Percentiles rank a stretch among this genome's conserved stretches.
These are phyloP conservation scores for Trametopsis cervina DNA, from an alignment of 768 basidiomycete genomes.

Conservation along the genomic window DNA sequence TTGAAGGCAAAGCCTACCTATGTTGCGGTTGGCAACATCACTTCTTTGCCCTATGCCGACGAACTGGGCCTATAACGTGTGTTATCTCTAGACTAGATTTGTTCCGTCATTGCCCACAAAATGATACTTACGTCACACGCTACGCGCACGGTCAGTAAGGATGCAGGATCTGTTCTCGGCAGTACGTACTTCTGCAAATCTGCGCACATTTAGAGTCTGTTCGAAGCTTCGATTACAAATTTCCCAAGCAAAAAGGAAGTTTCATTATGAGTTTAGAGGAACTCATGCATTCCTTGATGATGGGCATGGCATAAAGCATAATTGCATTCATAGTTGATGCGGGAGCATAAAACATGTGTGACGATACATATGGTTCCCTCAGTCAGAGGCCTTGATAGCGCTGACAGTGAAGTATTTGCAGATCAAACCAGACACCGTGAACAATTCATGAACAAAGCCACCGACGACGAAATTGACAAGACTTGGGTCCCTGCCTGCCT, in stretches of 20 bases:
- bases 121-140: no score
- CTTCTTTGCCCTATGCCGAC: constrained; percentile 74
- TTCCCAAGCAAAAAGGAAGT: no score
- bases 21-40: constrained; percentile 78
- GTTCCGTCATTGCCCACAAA: neutral
- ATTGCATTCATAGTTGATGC: neutral
- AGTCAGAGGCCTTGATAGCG: constrained; percentile 22
- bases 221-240: no score
- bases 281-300: no score
- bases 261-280: no score
- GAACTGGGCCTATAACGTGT: constrained; percentile 65
- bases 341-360: neutral
- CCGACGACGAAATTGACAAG: constrained; percentile 34
- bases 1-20: constrained; percentile 77
- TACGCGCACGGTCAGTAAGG: no score
- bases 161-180: no score
- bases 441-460: constrained; percentile 41
- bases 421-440: constrained; percentile 39
- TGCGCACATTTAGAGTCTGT: no score
- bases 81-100: neutral
- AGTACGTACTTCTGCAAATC: no score
- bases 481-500: constrained; percentile 24
- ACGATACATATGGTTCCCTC: neutral
- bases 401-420: constrained; percentile 43
- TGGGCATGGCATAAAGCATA: neutral